Evolutionary conservation across 192 early-diverging fungal genomes (phyloP), one percentile per base, ranked within the genome.

Genomic region (Backusella tuberculispora): DNA sequence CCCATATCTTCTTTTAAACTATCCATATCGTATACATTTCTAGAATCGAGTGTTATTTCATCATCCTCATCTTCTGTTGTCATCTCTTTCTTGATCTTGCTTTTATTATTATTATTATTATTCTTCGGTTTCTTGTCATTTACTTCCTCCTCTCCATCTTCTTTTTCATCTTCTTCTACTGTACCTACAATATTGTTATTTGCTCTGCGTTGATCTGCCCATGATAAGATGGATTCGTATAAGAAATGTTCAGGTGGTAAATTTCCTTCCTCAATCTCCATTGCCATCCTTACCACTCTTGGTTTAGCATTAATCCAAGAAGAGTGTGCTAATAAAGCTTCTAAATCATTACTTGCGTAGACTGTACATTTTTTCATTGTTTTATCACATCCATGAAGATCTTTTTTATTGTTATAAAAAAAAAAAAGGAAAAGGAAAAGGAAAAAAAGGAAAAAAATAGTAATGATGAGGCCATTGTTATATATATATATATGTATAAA

Each of bases 241-340:
- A 81, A 41, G 12, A 73, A 47, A 42, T 81, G 77, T 29, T 83
- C 79, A 40, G 42, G 47, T 13, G 53, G 41, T 7, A 76, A 67
- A 63, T 78, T 78, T 6, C 65, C 76, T 70, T 76, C 70, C 4
- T 80, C 79, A 53, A 72, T 73, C 38, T 81, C 69, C 10, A 83
- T 74, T 15, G 72, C 73, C 50, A 73, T 71, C 12, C 26, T 60
- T 0, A 81, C 37, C 13, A 81, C 69, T 53, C 75, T 68, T 21
- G 76, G 76, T n/a, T 78, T 56, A 21, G 79, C 76, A 1, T 78
- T 12, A 5, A 76, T 17, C n/a, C 76, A 78, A 24, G 76, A 70
- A 6, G 63, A 24, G 38, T 81, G 71, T 26, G 74, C 60, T 15
- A 83, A 50, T 5, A 78, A 29, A 2, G 24, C 24, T 34, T 48